These are phyloP conservation scores for Camelina neglecta DNA, from an alignment of 345 rosid species.

Conservation along the genomic window DNA sequence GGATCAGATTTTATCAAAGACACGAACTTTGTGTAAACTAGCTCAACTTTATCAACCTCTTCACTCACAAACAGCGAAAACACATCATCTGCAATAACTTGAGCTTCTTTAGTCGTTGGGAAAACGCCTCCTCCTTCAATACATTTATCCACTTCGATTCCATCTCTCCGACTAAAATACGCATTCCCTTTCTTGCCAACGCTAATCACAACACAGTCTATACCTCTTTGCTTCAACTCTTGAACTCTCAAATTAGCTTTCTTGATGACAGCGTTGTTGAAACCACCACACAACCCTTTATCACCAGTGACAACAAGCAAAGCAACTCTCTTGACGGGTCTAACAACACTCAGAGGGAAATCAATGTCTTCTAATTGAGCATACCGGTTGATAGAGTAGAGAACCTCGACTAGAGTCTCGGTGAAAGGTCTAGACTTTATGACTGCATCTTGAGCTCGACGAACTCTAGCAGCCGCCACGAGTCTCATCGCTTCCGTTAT, in stretches of 20 bases:
- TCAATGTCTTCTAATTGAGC: slow-evolving; percentile 69
- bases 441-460: slow-evolving; percentile 91
- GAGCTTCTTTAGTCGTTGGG: slow-evolving; percentile 84
- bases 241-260: slow-evolving; percentile 60
- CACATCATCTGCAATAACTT: slow-evolving; percentile 76
- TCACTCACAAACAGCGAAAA: slow-evolving; percentile 73
- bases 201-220: slow-evolving; percentile 69
- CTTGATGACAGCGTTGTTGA: slow-evolving; percentile 67
- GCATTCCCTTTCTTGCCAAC: slow-evolving; percentile 87
- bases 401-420: slow-evolving; percentile 60
- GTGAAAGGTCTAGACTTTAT: slow-evolving; percentile 76
- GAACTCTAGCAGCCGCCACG: slow-evolving; percentile 77
- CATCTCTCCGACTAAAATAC: slow-evolving; percentile 63
- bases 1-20: slow-evolving; percentile 83
- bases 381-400: slow-evolving; percentile 52
- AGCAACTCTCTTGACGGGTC: slow-evolving; percentile 81
- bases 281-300: slow-evolving; percentile 86
- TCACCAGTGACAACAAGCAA: slow-evolving; percentile 68
- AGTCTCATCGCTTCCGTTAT: slow-evolving; percentile 88
- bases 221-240: slow-evolving; percentile 63
- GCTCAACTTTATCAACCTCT: slow-evolving; percentile 90
- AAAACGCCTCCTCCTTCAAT: slow-evolving; percentile 61
- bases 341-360: slow-evolving; percentile 64
- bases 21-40: slow-evolving; percentile 79
- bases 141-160: slow-evolving; percentile 53